phyloP scores from a whole-genome alignment of 2,329 filamentous ascomycete species.

The Fusarium bulbicola region DNA sequence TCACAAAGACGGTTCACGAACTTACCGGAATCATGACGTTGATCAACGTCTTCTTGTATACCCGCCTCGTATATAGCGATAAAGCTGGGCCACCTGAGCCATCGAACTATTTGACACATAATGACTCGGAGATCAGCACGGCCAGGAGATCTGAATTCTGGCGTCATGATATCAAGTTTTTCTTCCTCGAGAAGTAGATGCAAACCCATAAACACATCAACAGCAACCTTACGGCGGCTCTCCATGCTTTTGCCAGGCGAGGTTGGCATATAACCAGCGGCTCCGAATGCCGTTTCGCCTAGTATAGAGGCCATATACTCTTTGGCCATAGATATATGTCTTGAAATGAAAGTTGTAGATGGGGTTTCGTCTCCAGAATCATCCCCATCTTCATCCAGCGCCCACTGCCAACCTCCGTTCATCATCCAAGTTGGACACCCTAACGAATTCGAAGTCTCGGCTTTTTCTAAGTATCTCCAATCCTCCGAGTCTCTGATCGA shows the following conservation, averaged over 20 bases:
- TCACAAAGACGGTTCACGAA: background rate
- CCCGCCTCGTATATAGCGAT: conserved; percentile 60
- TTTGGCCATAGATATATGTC: conserved; percentile 67
- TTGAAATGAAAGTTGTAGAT: conserved; percentile 55
- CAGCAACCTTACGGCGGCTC: conserved; percentile 66
- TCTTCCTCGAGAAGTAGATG: conserved; percentile 91
- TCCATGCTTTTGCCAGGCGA: conserved; percentile 61
- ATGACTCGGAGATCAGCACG: conserved; percentile 71
- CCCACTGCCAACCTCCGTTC: conserved; percentile 75
- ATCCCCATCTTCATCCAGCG: conserved; percentile 63
- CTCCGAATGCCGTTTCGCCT: conserved; percentile 64
- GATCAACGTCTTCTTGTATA: conserved; percentile 58
- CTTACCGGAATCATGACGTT: conserved; percentile 53
- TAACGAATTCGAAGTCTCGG: conserved; percentile 58
- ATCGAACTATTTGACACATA: conserved; percentile 81
- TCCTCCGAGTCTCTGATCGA: conserved; percentile 51
- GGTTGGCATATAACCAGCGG: conserved; percentile 72
- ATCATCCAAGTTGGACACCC: conserved; percentile 67
- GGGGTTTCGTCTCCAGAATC: conserved; percentile 40
- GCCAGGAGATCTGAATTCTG: conserved; percentile 55
- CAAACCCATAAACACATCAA: conserved; percentile 77
- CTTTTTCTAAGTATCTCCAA: conserved; percentile 59
- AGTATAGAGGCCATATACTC: conserved; percentile 70
- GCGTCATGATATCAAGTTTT: conserved; percentile 74
- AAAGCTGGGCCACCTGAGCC: conserved; percentile 76